Base-by-base conservation (phyloP, 2,329 filamentous ascomycete species). In the Davidsoniella virescens region DNA sequence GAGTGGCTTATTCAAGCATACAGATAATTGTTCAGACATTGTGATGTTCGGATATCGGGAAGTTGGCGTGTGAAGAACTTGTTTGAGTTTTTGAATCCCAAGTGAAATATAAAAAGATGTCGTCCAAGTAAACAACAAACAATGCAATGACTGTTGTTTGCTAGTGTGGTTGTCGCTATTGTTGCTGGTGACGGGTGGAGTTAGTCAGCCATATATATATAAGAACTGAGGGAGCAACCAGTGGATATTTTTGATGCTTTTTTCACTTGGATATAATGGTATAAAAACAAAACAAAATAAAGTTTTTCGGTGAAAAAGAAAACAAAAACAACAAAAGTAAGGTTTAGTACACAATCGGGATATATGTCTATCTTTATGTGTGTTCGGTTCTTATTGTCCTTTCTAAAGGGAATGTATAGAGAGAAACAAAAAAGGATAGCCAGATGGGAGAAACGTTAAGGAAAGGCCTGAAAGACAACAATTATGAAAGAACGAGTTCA, bases 181-280 rank as follows among this genome's bases (percentile, higher is more conserved):
- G 26, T 36, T 9, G 7, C 12, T 16, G 3, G 12, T n/a, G 26
- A 18, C 18, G 7, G 44, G 20, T 39, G 44, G 25, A 39, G 12
- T 29, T 39, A 33, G 8, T 9, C 12, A 33, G 10, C 20, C 20
- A 23, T 23, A 23, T 23, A 20, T 20, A 20, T 3, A 23, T 23
- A 23, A 23, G 4, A 23, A 23, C 20, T 8, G 44, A 47, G 29
- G 44, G 44, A 47, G 44, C 44, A 47, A 47, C 44, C 33, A 47
- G 23, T 23, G 29, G 29, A 33, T 9, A 9, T 9, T 9, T 9
- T 33, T 33, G 8, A 4, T 33, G 8, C 12, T 33, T 33, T 33
- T 33, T 33, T 33, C 10, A 33, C 29, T 33, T 9, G 12, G 29
- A 9, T 12, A 12, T 33, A 2, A 33, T 12, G 29, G 29, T 33